Evolutionary conservation across 2,329 filamentous ascomycete genomes (phyloP).

Genomic region (Alternaria burnsii): DNA sequence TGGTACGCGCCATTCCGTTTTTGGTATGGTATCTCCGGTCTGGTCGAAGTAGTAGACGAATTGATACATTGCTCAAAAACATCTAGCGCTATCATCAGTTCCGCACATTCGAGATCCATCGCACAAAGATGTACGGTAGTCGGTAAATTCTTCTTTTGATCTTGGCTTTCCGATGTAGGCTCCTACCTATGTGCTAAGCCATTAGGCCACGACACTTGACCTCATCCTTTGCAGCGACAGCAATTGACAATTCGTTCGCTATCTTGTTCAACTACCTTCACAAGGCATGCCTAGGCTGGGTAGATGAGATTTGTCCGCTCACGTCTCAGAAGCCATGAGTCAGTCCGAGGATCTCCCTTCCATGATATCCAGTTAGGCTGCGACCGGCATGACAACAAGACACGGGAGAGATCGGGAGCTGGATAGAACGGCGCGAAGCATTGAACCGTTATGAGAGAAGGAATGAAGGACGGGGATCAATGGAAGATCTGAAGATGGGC

Average conservation of each 20-base stretch:
- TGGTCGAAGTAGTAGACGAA: background rate
- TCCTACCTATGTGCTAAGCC: background rate
- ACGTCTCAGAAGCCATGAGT: constrained; percentile 4
- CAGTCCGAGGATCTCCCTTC: background rate
- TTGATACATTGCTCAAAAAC: fast-evolving
- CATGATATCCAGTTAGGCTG: background rate
- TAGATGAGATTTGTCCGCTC: background rate
- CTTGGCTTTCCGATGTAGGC: background rate
- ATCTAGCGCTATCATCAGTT: background rate
- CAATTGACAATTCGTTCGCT: background rate
- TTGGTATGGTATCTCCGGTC: background rate
- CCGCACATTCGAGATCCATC: background rate
- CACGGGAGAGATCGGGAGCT: background rate
- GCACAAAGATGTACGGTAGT: background rate
- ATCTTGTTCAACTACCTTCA: background rate
- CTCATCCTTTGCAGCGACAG: background rate
- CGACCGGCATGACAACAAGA: background rate
- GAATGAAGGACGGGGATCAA: background rate
- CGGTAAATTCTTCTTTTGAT: background rate
- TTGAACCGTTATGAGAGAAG: background rate
- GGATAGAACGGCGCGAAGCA: background rate
- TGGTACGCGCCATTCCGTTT: background rate
- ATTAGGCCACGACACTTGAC: background rate
- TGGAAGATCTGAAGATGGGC: constrained; percentile 1
- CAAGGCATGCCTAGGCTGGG: background rate